A percentile compares a stretch with the other conserved stretches of the same genome.
phyloP scores from a whole-genome alignment of 2,329 filamentous ascomycete species.

The Colletotrichum tropicicola region DNA sequence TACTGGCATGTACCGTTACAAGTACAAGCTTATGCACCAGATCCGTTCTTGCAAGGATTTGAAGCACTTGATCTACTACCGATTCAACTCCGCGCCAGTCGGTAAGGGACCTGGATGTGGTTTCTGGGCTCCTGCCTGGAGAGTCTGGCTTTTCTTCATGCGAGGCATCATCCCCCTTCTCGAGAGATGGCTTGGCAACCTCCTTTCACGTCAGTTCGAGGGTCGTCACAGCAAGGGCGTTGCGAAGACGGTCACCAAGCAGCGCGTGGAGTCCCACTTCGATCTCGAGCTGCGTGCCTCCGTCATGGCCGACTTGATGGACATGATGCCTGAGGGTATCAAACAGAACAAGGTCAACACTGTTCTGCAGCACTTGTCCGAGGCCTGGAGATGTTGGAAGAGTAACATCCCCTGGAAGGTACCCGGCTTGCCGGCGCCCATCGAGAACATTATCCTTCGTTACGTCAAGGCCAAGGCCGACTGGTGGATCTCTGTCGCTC shows the following conservation, averaged over 20 bases:
- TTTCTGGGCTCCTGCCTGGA: slow-evolving; percentile 99
- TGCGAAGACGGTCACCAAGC: slow-evolving; percentile 98
- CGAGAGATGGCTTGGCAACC: slow-evolving; percentile 96
- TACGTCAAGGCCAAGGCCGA: slow-evolving; percentile 99
- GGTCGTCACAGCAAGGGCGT: slow-evolving; percentile 98
- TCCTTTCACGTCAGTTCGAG: slow-evolving; percentile 97
- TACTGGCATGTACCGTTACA: slow-evolving; percentile 99
- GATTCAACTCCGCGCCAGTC: slow-evolving; percentile 96
- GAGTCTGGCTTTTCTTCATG: slow-evolving; percentile 99
- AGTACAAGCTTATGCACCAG: slow-evolving; percentile 99
- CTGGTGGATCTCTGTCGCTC: slow-evolving; percentile 99
- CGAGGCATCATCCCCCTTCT: slow-evolving; percentile 96
- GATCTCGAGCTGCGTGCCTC: slow-evolving; percentile 96
- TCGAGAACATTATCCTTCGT: slow-evolving; percentile 97
- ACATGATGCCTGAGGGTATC: slow-evolving; percentile 99
- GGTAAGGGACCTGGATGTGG: slow-evolving; percentile 98
- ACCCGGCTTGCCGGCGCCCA: slow-evolving; percentile 92
- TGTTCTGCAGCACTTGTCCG: slow-evolving; percentile 94
- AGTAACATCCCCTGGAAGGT: slow-evolving; percentile 99
- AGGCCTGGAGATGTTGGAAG: slow-evolving; percentile 99
- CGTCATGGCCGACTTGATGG: slow-evolving; percentile 98
- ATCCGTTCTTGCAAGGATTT: slow-evolving; percentile 98
- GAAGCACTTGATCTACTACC: slow-evolving; percentile 99
- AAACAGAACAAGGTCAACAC: slow-evolving; percentile 99
- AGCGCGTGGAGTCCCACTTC: slow-evolving; percentile 98